Percentiles rank a stretch among this genome's conserved stretches.
These are phyloP conservation scores for Plasmodium vivax DNA, from an alignment of 169 alveolate species.

Conservation along the genomic window DNA sequence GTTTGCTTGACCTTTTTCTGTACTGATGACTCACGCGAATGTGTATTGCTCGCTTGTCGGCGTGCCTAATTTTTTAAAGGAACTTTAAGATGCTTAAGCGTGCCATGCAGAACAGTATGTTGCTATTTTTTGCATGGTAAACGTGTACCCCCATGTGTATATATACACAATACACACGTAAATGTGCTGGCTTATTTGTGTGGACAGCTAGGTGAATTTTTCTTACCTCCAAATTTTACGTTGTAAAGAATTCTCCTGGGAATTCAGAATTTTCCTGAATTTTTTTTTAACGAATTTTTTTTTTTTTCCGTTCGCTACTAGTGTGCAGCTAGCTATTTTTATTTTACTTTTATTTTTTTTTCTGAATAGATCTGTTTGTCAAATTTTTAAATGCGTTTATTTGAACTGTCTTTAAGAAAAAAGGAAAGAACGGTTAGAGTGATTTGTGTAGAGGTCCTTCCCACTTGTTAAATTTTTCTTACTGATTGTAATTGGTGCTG, in stretches of 20 bases:
- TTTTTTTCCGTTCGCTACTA: not conserved
- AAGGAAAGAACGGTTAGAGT: not conserved
- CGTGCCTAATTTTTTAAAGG: conserved; percentile 5
- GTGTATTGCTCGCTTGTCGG: not conserved
- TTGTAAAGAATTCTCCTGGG: not conserved
- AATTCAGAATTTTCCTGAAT: not conserved
- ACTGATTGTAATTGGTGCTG: conserved; percentile 3
- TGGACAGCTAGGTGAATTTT: conserved; percentile 3
- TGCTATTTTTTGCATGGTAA: not conserved
- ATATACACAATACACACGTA: not conserved
- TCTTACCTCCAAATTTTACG: not conserved
- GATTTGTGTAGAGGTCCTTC: not conserved
- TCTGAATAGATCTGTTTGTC: not conserved
- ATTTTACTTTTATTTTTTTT: not conserved
- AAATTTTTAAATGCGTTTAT: conserved; percentile 2
- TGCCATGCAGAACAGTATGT: not conserved
- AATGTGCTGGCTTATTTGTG: not conserved
- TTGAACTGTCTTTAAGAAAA: not conserved
- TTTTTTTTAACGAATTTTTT: conserved; percentile 13
- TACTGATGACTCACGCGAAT: not conserved
- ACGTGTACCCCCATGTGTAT: not conserved
- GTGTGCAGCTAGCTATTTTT: not conserved
- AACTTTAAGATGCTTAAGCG: not conserved
- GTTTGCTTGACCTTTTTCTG: not conserved
- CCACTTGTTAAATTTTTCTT: not conserved